Conservation (phyloP, 306 rosid genomes). For the Vigna mungo region DNA sequence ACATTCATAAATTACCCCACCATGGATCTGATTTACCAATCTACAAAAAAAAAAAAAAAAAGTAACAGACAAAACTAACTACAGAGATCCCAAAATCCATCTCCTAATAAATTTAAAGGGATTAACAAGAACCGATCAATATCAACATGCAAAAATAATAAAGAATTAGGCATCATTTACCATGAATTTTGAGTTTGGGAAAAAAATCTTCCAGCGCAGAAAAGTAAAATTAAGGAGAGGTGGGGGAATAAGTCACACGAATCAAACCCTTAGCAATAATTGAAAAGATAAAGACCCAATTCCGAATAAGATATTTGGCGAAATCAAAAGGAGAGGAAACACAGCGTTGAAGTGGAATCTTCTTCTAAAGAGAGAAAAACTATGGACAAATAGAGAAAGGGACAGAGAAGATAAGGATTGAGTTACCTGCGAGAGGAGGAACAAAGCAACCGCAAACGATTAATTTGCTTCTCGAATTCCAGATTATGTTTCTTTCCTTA, state of each 20-base stretch:
- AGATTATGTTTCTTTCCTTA: constrained; percentile 43
- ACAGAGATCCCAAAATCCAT: constrained; percentile 45
- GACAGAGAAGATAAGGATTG: constrained; percentile 34
- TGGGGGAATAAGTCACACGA: not conserved
- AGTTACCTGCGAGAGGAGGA: constrained; percentile 69
- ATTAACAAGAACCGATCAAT: constrained; percentile 37
- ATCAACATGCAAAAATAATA: not conserved
- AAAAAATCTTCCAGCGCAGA: not conserved
- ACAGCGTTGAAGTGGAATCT: constrained; percentile 47
- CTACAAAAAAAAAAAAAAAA: constrained; percentile 1
- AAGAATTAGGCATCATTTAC: constrained; percentile 12
- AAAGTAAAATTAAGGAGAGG: constrained; percentile 12
- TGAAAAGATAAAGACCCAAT: constrained; percentile 28
- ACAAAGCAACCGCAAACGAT: constrained; percentile 48
- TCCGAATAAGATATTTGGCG: constrained; percentile 7
- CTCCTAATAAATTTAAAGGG: constrained; percentile 35
- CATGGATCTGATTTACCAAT: constrained; percentile 61
- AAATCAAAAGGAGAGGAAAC: constrained; percentile 33
- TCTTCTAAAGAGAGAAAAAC: constrained; percentile 39
- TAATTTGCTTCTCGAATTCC: constrained; percentile 36
- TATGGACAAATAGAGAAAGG: not conserved
- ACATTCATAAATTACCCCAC: constrained; percentile 41
- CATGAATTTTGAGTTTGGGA: constrained; percentile 10
- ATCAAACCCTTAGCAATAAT: constrained; percentile 35
- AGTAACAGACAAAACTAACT: constrained; percentile 3